Percentiles rank a stretch among this genome's conserved stretches.
phyloP scores from a whole-genome alignment of 2,329 filamentous ascomycete species.

The Escovopsis sp. region DNA sequence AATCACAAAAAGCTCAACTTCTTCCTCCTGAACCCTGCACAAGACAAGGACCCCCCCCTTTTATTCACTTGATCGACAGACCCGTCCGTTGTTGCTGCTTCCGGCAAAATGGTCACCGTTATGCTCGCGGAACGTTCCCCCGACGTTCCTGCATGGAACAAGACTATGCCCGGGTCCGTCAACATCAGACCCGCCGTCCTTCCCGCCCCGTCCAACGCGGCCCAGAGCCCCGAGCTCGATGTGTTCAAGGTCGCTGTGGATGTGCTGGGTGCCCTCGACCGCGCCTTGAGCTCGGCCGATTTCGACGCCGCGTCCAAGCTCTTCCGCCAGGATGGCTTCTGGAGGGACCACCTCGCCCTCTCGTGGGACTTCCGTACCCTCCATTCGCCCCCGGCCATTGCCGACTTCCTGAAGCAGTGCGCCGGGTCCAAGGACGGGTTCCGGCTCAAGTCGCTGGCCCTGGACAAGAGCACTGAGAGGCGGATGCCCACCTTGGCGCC shows the following conservation, averaged over 20 bases:
- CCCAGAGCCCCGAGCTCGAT: constrained; percentile 14
- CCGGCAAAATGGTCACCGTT: no score
- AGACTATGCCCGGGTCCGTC: constrained; percentile 32
- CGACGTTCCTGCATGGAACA: neutral
- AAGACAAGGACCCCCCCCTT: no score
- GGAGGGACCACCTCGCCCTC: constrained; percentile 43
- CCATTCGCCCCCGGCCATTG: constrained; percentile 26
- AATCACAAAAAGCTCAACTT: no score
- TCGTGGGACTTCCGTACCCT: constrained; percentile 42
- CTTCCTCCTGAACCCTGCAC: no score
- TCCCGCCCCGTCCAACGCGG: constrained; percentile 16
- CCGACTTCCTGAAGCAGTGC: constrained; percentile 21
- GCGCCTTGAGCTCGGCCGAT: constrained; percentile 21
- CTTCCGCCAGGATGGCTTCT: constrained; percentile 34
- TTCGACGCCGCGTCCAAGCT: constrained; percentile 19
- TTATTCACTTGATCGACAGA: no score
- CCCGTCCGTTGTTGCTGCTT: no score
- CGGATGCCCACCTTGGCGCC: constrained; percentile 27
- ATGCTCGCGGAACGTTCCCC: no score
- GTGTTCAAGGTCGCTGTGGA: constrained; percentile 22
- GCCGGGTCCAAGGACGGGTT: constrained; percentile 21
- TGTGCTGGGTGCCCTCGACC: constrained; percentile 26
- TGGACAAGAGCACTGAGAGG: constrained; percentile 31
- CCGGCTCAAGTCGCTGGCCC: constrained; percentile 26
- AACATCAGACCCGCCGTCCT: constrained; percentile 35